phyloP scores from a whole-genome alignment of 2,329 filamentous ascomycete species.

The Tothia fuscella region DNA sequence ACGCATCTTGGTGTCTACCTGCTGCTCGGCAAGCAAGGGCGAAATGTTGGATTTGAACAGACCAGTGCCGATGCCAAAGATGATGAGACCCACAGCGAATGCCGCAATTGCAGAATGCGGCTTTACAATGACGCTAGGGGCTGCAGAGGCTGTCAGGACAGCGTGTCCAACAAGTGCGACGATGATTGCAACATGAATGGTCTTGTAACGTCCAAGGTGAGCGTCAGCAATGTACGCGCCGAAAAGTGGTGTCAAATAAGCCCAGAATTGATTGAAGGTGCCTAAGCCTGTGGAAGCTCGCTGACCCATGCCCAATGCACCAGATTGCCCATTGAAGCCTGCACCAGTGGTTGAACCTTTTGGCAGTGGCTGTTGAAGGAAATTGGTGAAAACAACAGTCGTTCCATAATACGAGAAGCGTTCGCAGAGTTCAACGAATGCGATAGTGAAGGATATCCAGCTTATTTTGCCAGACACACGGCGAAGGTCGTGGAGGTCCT shows the following conservation, averaged over 20 bases:
- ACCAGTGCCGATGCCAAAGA: constrained; percentile 52
- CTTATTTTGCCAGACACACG: constrained; percentile 54
- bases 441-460: constrained; percentile 55
- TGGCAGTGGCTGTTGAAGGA: constrained; percentile 25
- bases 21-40: constrained; percentile 49
- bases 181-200: constrained; percentile 43
- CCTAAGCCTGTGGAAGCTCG: constrained; percentile 39
- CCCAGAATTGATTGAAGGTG: constrained; percentile 46
- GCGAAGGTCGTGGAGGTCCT: constrained; percentile 49
- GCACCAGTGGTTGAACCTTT: constrained; percentile 22
- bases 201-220: constrained; percentile 49
- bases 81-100: constrained; percentile 44
- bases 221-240: constrained; percentile 49
- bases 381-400: constrained; percentile 44
- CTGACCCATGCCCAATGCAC: constrained; percentile 44
- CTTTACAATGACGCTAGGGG: constrained; percentile 36
- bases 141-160: constrained; percentile 43
- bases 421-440: constrained; percentile 63
- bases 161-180: constrained; percentile 48
- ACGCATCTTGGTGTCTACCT: constrained; percentile 32
- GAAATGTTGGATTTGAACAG: constrained; percentile 57
- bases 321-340: constrained; percentile 26
- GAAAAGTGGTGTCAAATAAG: constrained; percentile 43
- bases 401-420: constrained; percentile 70
- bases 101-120: constrained; percentile 28